Conservation (phyloP, 1,284 basidiomycete genomes). For the Pseudozyma sp. region DNA sequence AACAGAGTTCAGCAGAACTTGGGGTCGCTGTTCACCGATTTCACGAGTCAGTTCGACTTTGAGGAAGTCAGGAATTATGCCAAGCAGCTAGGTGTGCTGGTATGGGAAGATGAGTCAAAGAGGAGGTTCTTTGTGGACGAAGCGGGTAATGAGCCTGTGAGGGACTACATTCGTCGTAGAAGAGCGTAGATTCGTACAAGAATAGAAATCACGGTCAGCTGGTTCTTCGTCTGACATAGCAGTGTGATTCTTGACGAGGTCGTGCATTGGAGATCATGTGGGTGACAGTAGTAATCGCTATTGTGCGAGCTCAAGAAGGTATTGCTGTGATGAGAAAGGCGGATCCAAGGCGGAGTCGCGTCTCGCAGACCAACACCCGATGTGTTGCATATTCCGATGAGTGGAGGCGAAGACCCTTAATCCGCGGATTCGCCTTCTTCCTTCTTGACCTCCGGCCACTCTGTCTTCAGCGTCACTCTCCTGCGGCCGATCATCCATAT, state of each 20-base stretch:
- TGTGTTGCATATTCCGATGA: not conserved
- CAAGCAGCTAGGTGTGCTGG: constrained; percentile 80
- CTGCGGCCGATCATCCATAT: not conserved
- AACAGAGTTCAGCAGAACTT: constrained; percentile 77
- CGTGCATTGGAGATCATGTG: too few species aligned
- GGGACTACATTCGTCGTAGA: constrained; percentile 58
- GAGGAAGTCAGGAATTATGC: constrained; percentile 88
- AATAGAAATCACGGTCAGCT: too few species aligned
- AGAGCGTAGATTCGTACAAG: constrained; percentile 20
- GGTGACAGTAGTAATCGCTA: too few species aligned
- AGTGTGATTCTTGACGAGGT: too few species aligned
- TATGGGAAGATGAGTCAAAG: constrained; percentile 80
- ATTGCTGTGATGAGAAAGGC: not conserved
- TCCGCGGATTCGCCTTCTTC: not conserved
- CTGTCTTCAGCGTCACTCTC: not conserved
- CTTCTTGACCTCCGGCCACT: not conserved
- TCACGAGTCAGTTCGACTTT: constrained; percentile 86
- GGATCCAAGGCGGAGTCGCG: not conserved
- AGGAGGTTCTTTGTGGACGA: constrained; percentile 85
- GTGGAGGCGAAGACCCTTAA: not conserved
- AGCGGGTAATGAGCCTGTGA: constrained; percentile 73
- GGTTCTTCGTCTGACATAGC: too few species aligned
- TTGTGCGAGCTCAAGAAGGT: not conserved
- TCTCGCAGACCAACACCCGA: not conserved
- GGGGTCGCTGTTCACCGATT: constrained; percentile 82